Evolutionary conservation across 148 eudicot genomes (phyloP).

Genomic region (Amaranthus palmeri): DNA sequence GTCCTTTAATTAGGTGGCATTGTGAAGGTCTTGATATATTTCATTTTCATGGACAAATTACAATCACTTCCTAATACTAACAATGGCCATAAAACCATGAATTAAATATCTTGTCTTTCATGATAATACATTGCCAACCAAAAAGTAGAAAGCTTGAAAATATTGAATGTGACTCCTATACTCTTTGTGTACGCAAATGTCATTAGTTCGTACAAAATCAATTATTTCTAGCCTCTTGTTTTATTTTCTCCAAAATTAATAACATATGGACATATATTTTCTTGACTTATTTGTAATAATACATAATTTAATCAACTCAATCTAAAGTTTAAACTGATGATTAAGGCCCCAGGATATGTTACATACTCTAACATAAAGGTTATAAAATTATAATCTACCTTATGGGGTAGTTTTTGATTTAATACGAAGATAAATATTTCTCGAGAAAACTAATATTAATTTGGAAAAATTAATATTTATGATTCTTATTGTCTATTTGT

Average conservation of each 20-base stretch:
- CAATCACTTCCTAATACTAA: background rate
- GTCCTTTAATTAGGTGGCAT: background rate
- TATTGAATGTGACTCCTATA: background rate
- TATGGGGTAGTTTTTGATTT: too few species aligned
- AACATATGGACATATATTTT: background rate
- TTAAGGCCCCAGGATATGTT: too few species aligned
- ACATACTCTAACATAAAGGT: too few species aligned
- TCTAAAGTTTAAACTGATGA: too few species aligned
- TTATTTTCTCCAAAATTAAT: background rate
- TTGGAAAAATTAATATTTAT: too few species aligned
- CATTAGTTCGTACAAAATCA: background rate
- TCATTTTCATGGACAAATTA: constrained; percentile 4
- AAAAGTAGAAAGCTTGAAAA: background rate
- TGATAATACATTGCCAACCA: background rate
- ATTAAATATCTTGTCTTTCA: background rate
- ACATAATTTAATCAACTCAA: too few species aligned
- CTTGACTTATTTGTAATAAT: background rate
- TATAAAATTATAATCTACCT: too few species aligned
- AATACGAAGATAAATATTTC: too few species aligned
- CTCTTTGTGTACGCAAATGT: constrained; percentile 13
- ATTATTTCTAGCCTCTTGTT: background rate
- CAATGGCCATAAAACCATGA: background rate
- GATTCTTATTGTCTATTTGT: too few species aligned
- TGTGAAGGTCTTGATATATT: background rate
- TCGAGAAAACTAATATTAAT: too few species aligned